Evolutionary conservation across 106 monocot genomes (phyloP), one percentile per base, ranked within the genome.

Genomic region (Allium fistulosum): DNA sequence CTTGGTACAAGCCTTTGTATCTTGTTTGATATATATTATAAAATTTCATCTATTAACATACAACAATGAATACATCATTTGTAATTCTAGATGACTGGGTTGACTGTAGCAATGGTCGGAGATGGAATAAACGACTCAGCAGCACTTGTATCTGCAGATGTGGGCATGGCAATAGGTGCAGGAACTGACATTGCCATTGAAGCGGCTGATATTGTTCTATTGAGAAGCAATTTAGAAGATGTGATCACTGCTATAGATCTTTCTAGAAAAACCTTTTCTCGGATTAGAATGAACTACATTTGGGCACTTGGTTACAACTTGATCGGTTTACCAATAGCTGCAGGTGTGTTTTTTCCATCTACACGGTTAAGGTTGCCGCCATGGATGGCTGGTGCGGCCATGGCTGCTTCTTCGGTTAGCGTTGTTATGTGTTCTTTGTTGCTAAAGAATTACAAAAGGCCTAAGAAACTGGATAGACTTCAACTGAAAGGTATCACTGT

Each of bases 221-320:
- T 95, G 94, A 91, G 69, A 73, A 95, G 88, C 73, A 85, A 91
- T 79, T 67, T 95, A 70, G 94, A 95, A 67, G 94, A 95, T 69
- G 90, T 95, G 6, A 91, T 91, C 49, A 91, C 83, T n/a, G 94
- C 94, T 18, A 88, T 95, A 11, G 94, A 95, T 80, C 81, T 95
- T 49, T 95, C 94, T 8, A 75, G 88, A 58, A 95, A 85, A 67
- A 88, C 94, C 10, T 88, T 95, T 58, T 81, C 80, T 26, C 69
- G 91, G 16, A 95, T 95, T 61, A 84, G 85, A 46, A 67, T 81
- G 82, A 94, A 94, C 49, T 94, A 94, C 63, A 70, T 94, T 8
- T 94, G 94, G 94, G 94, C 94, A n/a, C 79, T 91, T 22, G 91
- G 85, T 46, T 94, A 94, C 70, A 94, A 94, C 75, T 78, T 94